A percentile compares a stretch with the other conserved stretches of the same genome.
Evolutionary conservation across 2,329 filamentous ascomycete genomes (phyloP).

Genomic region (Arthrobotrys sphaeroides): DNA sequence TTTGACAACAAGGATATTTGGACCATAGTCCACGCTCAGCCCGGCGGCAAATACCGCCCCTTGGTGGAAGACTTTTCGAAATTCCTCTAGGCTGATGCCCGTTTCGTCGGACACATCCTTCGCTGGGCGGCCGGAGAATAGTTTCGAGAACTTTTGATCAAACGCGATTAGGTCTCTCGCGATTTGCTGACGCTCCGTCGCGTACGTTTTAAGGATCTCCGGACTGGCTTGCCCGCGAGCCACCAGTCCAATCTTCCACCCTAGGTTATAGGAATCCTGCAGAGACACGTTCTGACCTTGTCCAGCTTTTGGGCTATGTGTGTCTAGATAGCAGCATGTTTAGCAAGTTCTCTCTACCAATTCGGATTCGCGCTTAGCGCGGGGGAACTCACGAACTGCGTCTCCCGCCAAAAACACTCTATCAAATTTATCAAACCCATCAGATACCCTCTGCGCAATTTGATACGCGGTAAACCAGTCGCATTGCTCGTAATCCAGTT

Average conservation of each 20-base stretch:
- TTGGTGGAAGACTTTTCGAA: slow-evolving; percentile 70
- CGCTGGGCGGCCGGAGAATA: slow-evolving; percentile 69
- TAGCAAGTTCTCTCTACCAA: neutral
- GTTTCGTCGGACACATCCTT: slow-evolving; percentile 70
- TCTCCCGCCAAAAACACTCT: slow-evolving; percentile 77
- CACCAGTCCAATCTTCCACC: slow-evolving; percentile 95
- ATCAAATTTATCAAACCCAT: slow-evolving; percentile 66
- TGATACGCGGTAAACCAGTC: slow-evolving; percentile 76
- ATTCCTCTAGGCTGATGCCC: slow-evolving; percentile 71
- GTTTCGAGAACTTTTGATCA: slow-evolving; percentile 68
- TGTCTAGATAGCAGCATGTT: slow-evolving; percentile 59
- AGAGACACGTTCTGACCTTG: slow-evolving; percentile 79
- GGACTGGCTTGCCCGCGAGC: slow-evolving; percentile 82
- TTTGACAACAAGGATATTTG: slow-evolving; percentile 69
- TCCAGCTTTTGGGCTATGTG: slow-evolving; percentile 71
- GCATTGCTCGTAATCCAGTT: slow-evolving; percentile 71
- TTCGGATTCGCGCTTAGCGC: neutral
- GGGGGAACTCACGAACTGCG: slow-evolving; percentile 65
- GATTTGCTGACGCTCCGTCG: slow-evolving; percentile 70
- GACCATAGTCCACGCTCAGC: slow-evolving; percentile 68
- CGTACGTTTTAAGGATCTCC: slow-evolving; percentile 81
- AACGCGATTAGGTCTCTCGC: slow-evolving; percentile 74
- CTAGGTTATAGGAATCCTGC: slow-evolving; percentile 85
- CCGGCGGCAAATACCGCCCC: slow-evolving; percentile 71
- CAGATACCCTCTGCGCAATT: slow-evolving; percentile 73